Base-by-base conservation (phyloP, 2,329 filamentous ascomycete species). In the Hypoxylon sp. region DNA sequence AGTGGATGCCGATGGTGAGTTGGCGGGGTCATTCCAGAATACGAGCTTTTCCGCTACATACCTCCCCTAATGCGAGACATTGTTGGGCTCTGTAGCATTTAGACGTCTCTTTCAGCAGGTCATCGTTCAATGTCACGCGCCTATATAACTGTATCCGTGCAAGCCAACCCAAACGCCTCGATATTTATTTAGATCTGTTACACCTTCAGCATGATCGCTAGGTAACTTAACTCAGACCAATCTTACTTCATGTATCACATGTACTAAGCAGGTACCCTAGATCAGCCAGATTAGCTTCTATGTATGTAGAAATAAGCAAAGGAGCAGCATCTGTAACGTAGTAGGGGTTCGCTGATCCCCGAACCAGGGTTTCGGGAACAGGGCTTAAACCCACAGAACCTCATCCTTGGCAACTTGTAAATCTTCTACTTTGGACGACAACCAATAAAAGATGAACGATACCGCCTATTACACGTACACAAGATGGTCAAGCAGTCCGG, bases 11-110 rank as follows among this genome's bases (percentile, higher is more conserved):
- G 51, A 37, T 53, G 48, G 50, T 46, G 37, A 58, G 44, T 35
- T 39, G 17, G 68, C 42, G 65, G 68, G 54, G 62, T 61, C 59
- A 70, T 70, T 66, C 68, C 63, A 66, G 65, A 70, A 70, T 70
- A 70, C 68, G 68, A 70, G 68, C 62, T 70, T 64, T 51, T 60
- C 53, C 39, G 31, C 55, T 50, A 46, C 54, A 51, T 42, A 54
- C 46, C 11, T 42, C 8, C 4, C 46, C 14, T 48, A 61, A 63
- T 65, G 64, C 64, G 58, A 63, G 64, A 63, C 64, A 66, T 67
- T 67, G 63, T 67, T 66, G 54, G 63, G 46, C 55, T 57, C 52
- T 46, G n/a, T 55, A 33, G 29, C 22, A 50, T 52, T 46, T 22
- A 24, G 46, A 60, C 8, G 56, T 26, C 55, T 51, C 39, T 56